These are phyloP conservation scores for Rhizopus arrhizus DNA, from an alignment of 371 early-diverging fungal species.

Conservation along the genomic window DNA sequence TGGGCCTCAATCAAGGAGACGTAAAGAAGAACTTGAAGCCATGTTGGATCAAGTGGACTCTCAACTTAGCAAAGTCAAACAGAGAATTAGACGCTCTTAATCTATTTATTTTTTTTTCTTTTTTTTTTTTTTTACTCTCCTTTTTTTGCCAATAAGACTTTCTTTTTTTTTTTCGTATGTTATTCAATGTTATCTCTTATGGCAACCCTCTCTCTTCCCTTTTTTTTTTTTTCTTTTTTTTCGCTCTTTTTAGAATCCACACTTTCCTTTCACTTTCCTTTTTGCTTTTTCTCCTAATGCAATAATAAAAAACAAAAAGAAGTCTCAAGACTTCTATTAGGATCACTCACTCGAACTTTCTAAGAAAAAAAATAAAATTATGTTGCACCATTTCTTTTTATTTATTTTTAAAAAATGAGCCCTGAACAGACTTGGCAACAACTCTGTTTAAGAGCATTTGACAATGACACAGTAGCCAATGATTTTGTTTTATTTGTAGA, in stretches of 20 bases:
- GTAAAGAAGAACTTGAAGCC: slow-evolving; percentile 57
- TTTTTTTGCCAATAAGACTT: background rate
- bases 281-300: background rate
- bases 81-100: slow-evolving; percentile 34
- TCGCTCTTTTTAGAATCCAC: background rate
- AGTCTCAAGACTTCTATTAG: background rate
- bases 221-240: background rate
- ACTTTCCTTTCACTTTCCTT: background rate
- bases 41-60: slow-evolving; percentile 57
- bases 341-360: background rate
- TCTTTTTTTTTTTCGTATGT: background rate
- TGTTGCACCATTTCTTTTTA: background rate
- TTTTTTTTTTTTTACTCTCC: background rate
- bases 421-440: slow-evolving; percentile 22
- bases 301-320: background rate
- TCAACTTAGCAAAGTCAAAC: slow-evolving; percentile 53
- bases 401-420: background rate
- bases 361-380: too few relatives aligned
- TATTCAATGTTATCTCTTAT: background rate
- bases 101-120: slow-evolving; percentile 1
- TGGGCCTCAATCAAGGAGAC: slow-evolving; percentile 50
- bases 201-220: background rate
- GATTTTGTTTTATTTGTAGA: slow-evolving; percentile 36
- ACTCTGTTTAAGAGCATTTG: slow-evolving; percentile 28
- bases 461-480: slow-evolving; percentile 23